Conservation (phyloP, 2,329 filamentous ascomycete genomes). For the Metarhizium anisopliae region DNA sequence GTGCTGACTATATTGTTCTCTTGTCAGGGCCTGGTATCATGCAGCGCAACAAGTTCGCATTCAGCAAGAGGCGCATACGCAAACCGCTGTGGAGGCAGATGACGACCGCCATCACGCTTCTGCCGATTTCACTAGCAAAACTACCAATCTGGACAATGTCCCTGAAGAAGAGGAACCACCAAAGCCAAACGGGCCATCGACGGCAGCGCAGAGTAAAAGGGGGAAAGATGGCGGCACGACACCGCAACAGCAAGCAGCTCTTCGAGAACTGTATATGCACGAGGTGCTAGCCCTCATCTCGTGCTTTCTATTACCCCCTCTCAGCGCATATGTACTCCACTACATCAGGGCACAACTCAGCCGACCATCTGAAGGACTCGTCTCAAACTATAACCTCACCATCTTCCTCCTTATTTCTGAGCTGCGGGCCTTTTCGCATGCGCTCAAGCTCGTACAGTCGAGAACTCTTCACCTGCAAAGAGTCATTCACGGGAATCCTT, state of each 20-base stretch:
- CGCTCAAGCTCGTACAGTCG: constrained; percentile 70
- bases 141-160: constrained; percentile 34
- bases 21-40: constrained; percentile 60
- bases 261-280: constrained; percentile 61
- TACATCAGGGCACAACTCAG: constrained; percentile 72
- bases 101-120: neutral
- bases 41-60: constrained; percentile 56
- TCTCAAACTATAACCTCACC: constrained; percentile 87
- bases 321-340: constrained; percentile 80
- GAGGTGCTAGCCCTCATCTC: constrained; percentile 66
- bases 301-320: constrained; percentile 69
- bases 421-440: constrained; percentile 70
- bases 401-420: constrained; percentile 86
- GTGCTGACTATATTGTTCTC: neutral
- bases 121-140: constrained; percentile 34
- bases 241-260: constrained; percentile 28
- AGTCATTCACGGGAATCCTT: constrained; percentile 50
- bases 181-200: neutral
- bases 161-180: constrained; percentile 1
- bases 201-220: neutral
- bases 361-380: constrained; percentile 72
- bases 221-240: constrained; percentile 10
- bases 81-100: constrained; percentile 1
- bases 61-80: constrained; percentile 32
- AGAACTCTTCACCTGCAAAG: constrained; percentile 76